These are phyloP conservation scores for Dryadomyces quercus-mongolicae DNA, from an alignment of 2,329 filamentous ascomycete genomes.

Conservation along the genomic window DNA sequence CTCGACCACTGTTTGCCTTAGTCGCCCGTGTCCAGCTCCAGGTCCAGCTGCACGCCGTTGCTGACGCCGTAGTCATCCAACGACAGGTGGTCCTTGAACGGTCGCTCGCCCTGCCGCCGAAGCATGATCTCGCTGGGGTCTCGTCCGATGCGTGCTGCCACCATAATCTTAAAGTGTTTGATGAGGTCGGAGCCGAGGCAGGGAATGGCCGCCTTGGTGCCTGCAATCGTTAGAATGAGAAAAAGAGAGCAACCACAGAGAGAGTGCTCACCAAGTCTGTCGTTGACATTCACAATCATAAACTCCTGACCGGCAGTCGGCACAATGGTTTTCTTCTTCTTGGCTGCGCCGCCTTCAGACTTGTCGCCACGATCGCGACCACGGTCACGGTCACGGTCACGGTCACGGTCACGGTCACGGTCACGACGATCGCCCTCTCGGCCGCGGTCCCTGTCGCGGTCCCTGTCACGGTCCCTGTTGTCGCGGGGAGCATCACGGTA, in stretches of 20 bases:
- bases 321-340: slow-evolving; percentile 32
- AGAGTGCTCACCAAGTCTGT: slow-evolving; percentile 51
- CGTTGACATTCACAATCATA: slow-evolving; percentile 93
- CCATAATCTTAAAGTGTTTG: slow-evolving; percentile 80
- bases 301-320: slow-evolving; percentile 8
- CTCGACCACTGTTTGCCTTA: too few species aligned
- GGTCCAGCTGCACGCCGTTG: slow-evolving; percentile 65
- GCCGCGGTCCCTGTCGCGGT: slow-evolving; percentile 14
- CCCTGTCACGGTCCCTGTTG: slow-evolving; percentile 18
- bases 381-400: slow-evolving; percentile 18
- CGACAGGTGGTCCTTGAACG: slow-evolving; percentile 84
- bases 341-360: too few species aligned
- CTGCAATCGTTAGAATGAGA: neutral
- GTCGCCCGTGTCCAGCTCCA: slow-evolving; percentile 50
- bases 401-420: slow-evolving; percentile 15
- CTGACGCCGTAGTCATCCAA: slow-evolving; percentile 89
- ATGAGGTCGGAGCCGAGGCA: slow-evolving; percentile 78
- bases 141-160: slow-evolving; percentile 77
- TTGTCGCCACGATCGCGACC: slow-evolving; percentile 12
- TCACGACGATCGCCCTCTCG: slow-evolving; percentile 16
- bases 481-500: neutral
- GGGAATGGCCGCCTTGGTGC: slow-evolving; percentile 89
- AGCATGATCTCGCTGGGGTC: slow-evolving; percentile 85
- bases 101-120: slow-evolving; percentile 81
- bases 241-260: neutral